phyloP scores from a whole-genome alignment of 2,329 filamentous ascomycete species.

The Aspergillus costaricaensis region DNA sequence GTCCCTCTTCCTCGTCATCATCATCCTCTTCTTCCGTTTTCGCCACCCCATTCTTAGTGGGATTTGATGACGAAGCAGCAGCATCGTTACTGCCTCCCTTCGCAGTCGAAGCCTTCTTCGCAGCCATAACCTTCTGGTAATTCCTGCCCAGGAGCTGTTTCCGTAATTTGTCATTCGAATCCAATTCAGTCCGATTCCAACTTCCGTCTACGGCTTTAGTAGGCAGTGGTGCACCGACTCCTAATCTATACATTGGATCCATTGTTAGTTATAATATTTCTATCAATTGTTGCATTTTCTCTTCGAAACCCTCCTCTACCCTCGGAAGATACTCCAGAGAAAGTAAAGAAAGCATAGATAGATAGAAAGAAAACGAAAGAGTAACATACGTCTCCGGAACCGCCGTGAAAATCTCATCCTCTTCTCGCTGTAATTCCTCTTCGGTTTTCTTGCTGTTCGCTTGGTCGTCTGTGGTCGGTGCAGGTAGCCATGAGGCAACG shows the following conservation, averaged over 20 bases:
- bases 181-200: conserved; percentile 43
- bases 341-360: no score
- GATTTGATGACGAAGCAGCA: not conserved
- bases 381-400: conserved; percentile 55
- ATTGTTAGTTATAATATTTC: no score
- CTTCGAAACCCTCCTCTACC: no score
- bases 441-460: conserved; percentile 41
- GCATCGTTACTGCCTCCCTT: conserved; percentile 18
- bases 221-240: conserved; percentile 51
- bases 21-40: conserved; percentile 30
- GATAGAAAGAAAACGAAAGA: no score
- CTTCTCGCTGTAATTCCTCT: conserved; percentile 52
- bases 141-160: conserved; percentile 50
- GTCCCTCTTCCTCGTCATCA: conserved; percentile 46
- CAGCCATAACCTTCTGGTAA: conserved; percentile 42
- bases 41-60: not conserved
- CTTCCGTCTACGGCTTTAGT: conserved; percentile 42
- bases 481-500: conserved; percentile 59
- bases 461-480: conserved; percentile 44
- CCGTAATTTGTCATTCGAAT: conserved; percentile 48
- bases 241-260: conserved; percentile 44
- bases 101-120: conserved; percentile 41
- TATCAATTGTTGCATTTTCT: no score
- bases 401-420: conserved; percentile 56
- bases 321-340: no score